Evolutionary conservation across 2,329 filamentous ascomycete genomes (phyloP).

Genomic region (Nigrospora sphaerica): DNA sequence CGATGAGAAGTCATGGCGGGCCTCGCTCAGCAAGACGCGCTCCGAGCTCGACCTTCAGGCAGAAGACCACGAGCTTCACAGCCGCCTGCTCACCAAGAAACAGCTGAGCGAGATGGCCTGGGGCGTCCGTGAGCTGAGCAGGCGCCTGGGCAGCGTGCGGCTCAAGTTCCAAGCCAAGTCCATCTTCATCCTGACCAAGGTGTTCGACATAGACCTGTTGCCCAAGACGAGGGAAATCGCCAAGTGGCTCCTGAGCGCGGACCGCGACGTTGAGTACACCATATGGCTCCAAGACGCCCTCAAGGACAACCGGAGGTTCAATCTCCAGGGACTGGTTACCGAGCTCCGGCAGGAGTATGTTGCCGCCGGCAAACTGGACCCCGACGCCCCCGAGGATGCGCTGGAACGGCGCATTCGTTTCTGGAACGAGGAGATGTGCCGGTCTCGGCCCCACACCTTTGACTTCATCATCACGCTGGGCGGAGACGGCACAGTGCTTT

Average conservation of each 20-base stretch:
- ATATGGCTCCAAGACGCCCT: constrained; percentile 81
- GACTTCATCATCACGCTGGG: constrained; percentile 91
- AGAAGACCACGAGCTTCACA: constrained; percentile 33
- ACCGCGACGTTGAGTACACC: constrained; percentile 60
- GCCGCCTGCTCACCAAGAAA: constrained; percentile 84
- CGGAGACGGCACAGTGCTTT: constrained; percentile 94
- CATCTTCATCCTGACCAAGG: constrained; percentile 86
- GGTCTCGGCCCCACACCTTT: constrained; percentile 73
- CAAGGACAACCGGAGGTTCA: constrained; percentile 64
- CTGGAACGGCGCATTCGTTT: constrained; percentile 58
- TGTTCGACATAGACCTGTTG: constrained; percentile 77
- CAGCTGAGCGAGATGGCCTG: constrained; percentile 96
- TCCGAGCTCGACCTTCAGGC: constrained; percentile 31
- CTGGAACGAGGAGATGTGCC: constrained; percentile 78
- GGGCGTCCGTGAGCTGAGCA: constrained; percentile 84
- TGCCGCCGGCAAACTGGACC: constrained; percentile 24
- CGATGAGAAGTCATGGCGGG: constrained; percentile 50
- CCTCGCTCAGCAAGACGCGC: constrained; percentile 34
- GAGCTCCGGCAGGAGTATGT: constrained; percentile 45
- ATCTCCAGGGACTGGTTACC: constrained; percentile 59
- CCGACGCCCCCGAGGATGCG: constrained; percentile 24
- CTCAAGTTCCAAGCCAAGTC: constrained; percentile 75
- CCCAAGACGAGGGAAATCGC: constrained; percentile 69
- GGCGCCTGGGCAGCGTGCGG: constrained; percentile 75
- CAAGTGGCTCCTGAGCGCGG: constrained; percentile 70